Percentiles rank a stretch among this genome's conserved stretches.
Conservation (phyloP, 192 early-diverging fungal genomes). For the Coemansia sp. region DNA sequence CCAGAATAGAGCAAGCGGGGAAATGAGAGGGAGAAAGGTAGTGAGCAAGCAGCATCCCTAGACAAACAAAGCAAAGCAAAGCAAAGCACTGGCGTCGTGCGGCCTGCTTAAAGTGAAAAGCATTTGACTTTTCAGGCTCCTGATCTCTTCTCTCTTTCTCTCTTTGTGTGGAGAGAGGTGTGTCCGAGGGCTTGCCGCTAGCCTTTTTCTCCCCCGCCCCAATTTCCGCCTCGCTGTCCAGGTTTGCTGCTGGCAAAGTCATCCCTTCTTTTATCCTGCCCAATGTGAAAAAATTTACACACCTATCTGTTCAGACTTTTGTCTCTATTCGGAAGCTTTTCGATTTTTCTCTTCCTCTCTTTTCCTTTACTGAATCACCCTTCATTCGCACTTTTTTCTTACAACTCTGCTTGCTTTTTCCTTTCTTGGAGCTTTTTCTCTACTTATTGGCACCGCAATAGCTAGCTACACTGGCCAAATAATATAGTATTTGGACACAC, state of each 20-base stretch:
- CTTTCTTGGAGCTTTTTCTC: neutral
- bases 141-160: no score
- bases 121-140: neutral
- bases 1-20: no score
- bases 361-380: neutral
- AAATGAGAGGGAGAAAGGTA: no score
- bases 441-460: slow-evolving; percentile 1
- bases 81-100: neutral
- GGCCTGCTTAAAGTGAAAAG: neutral
- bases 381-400: slow-evolving; percentile 7
- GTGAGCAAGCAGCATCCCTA: no score
- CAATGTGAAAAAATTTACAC: neutral
- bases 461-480: slow-evolving; percentile 9
- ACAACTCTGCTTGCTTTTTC: neutral
- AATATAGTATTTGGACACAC: slow-evolving; percentile 2
- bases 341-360: neutral
- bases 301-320: neutral
- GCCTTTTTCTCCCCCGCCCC: neutral
- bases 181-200: neutral
- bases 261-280: neutral
- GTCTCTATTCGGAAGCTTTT: neutral
- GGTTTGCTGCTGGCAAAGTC: neutral
- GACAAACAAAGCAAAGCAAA: neutral
- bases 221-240: neutral
- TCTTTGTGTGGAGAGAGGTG: neutral